Base-by-base conservation (phyloP, 306 rosid species). In the Comarum palustre region DNA sequence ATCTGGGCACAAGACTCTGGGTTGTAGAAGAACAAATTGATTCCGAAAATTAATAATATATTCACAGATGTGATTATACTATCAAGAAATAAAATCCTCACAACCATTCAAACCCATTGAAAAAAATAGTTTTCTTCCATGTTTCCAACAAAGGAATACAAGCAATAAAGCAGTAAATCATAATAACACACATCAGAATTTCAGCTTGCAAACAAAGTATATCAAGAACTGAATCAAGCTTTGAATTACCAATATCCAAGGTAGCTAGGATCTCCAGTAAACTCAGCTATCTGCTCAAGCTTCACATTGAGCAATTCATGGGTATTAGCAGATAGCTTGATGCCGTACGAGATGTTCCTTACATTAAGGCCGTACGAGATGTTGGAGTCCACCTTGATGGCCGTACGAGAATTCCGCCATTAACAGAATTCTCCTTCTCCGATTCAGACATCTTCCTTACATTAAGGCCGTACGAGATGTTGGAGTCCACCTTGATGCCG, bases 221-320 rank as follows among this genome's bases (percentile, higher is more conserved):
- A 31, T 14, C 8, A 25, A 34, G 69, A 29, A 46, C 6, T 8
- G 4, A 43, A 45, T 73, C 22, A 10, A 5, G 15, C 20, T 47
- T 60, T 36, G 2, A 73, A n/a, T 43, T 61, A 46, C 65, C 88
- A 93, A 80, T 89, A 90, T 39, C 96, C 96, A 61, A 93, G 76
- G 50, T 84, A 75, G 74, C 87, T 87, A 17, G 97, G 97, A 42
- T 93, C 97, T 54, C 98, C 98, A 2, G 86, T 72, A 63, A 77
- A 93, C 80, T 93, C 97, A 2, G 98, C 97, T 75, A 93, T 84
- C 57, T 93, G 92, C 67, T 87, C 92, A 29, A 93, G 86, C 31
- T 60, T 79, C 79, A 93, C 93, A 72, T 73, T 82, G 50, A 83
- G 82, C 80, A 87, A 73, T 32, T 78, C 85, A 57, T 90, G 97